Conservation (phyloP, 1,284 basidiomycete genomes). For the Albatrellus sp. region DNA sequence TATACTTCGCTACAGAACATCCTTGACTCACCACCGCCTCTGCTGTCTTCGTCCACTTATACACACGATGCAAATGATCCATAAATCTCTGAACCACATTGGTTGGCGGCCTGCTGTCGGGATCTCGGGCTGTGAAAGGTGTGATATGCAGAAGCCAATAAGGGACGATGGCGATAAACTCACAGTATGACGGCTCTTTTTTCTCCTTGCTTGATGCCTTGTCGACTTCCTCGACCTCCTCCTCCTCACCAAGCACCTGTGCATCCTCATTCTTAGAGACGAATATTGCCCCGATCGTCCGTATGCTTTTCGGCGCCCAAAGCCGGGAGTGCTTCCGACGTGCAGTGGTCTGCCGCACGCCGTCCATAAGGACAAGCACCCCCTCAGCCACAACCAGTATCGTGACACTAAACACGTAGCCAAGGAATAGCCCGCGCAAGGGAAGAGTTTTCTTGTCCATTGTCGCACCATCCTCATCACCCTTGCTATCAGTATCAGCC, state of each 20-base stretch:
- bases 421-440: conserved; percentile 30
- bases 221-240: conserved; percentile 22
- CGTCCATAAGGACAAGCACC: conserved; percentile 30
- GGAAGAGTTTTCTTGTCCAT: conserved; percentile 15
- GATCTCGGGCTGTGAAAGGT: conserved; percentile 25
- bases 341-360: conserved; percentile 25
- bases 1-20: background rate
- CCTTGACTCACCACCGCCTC: conserved; percentile 27
- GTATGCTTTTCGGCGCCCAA: conserved; percentile 38
- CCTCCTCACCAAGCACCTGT: conserved; percentile 13
- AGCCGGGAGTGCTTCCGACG: conserved; percentile 28
- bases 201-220: conserved; percentile 17
- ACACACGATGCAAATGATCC: conserved; percentile 22
- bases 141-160: background rate
- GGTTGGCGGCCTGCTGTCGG: conserved; percentile 33
- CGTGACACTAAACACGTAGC: conserved; percentile 35
- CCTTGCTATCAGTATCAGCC: background rate
- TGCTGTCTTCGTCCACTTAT: conserved; percentile 29
- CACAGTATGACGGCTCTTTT: conserved; percentile 23
- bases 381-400: conserved; percentile 29
- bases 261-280: conserved; percentile 8
- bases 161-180: conserved; percentile 12
- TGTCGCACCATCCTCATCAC: background rate
- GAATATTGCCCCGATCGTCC: conserved; percentile 26
- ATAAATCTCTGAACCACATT: conserved; percentile 28